Evolutionary conservation across 2,329 filamentous ascomycete species (phyloP), one percentile per base, ranked within the genome.

Genomic region (Amauroascus niger): DNA sequence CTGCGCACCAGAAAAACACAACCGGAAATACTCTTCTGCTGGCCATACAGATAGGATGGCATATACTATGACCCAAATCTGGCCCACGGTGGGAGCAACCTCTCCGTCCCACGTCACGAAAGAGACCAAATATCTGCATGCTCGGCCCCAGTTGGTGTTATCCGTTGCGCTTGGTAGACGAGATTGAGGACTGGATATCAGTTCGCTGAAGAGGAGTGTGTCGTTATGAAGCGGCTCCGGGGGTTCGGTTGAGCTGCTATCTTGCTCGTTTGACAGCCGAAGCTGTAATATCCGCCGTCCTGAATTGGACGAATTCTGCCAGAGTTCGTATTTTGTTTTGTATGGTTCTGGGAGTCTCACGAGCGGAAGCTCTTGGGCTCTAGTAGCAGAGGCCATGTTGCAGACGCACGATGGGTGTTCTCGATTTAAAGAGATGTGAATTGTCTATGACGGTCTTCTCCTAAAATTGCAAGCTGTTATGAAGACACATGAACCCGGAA

Each of bases 21-120:
- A 58, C 6, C 69, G 62, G 44, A 72, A 65, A 8, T 60, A 58
- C 55, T 72, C 70, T 8, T 64, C 59, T 1, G 63, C 61, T 20
- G 62, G 65, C 44, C 49, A 63, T 51, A 60, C 58, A 1, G 66
- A 65, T 20, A 69, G 64, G n/a, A 70, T 65, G 22, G 69, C 67
- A 50, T 73, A 65, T 16, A 71, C 56, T 11, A 71, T 52, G 37
- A 66, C 65, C 70, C 70, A 73, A 26, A 72, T 64, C 50, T 73
- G 70, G 1, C 60, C 63, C 30, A 72, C 56, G 9, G 66, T 64
- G 0, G 69, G 68, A 20, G 65, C 39, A 7, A 55, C 55, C 11
- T 49, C 53, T 11, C 57, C 60, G 14, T 62, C 60, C 70, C 70
- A 73, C 47, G 64, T 60, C 35, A 72, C 58, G 3, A 60, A 59